These are phyloP conservation scores for Zygosaccharomyces bailii DNA, from an alignment of 805 yeast species.

Conservation along the genomic window DNA sequence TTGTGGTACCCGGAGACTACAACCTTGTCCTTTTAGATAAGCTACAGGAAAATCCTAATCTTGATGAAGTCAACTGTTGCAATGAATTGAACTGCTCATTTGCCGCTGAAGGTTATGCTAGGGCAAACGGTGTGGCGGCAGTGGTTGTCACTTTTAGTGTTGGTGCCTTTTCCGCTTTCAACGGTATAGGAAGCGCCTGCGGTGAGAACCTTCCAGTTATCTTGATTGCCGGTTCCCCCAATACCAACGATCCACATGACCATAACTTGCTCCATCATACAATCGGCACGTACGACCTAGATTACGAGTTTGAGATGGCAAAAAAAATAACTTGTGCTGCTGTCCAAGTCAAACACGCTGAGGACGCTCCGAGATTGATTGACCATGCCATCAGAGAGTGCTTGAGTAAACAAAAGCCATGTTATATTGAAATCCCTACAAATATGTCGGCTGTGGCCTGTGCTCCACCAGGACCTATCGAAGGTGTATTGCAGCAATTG, in stretches of 20 bases:
- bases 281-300: not conserved
- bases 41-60: conserved; percentile 5
- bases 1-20: conserved; percentile 7
- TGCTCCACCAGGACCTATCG: conserved; percentile 4
- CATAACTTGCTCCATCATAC: conserved; percentile 1
- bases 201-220: conserved; percentile 6
- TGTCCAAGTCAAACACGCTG: conserved; percentile 3
- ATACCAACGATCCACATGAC: conserved; percentile 1
- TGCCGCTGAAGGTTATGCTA: conserved; percentile 1
- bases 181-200: conserved; percentile 2
- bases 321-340: conserved; percentile 5
- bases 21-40: conserved; percentile 4
- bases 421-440: conserved; percentile 5
- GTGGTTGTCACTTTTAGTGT: conserved; percentile 5
- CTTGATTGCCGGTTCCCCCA: not conserved
- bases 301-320: conserved; percentile 5
- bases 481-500: not conserved
- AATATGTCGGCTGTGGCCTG: conserved; percentile 1
- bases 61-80: conserved; percentile 4
- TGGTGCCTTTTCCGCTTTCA: conserved; percentile 6
- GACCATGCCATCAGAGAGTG: conserved; percentile 1
- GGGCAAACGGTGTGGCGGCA: conserved; percentile 2
- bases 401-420: not conserved
- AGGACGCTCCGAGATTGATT: conserved; percentile 3
- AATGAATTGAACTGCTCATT: conserved; percentile 3